Percentiles rank a stretch among this genome's conserved stretches.
Conservation (phyloP, 164 flowering plant genomes). For the Buxus sempervirens region DNA sequence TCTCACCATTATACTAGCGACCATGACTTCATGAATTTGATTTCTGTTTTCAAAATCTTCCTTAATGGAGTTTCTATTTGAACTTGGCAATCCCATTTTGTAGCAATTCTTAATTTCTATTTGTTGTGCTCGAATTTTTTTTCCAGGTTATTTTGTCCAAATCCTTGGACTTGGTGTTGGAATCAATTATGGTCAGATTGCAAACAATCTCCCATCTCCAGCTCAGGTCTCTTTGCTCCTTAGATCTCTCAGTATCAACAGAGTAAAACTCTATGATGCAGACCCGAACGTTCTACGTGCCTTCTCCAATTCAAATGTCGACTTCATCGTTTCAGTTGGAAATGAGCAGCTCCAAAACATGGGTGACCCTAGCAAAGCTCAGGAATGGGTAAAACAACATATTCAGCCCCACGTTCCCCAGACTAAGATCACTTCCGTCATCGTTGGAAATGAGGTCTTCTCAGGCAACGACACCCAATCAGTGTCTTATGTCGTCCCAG, state of each 20-base stretch:
- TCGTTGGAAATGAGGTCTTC: slow-evolving; percentile 77
- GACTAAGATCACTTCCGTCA: slow-evolving; percentile 57
- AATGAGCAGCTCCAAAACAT: slow-evolving; percentile 48
- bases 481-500: slow-evolving; percentile 51
- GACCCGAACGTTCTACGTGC: slow-evolving; percentile 70
- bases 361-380: slow-evolving; percentile 53
- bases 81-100: too few relatives aligned
- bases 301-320: slow-evolving; percentile 57
- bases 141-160: slow-evolving; percentile 33
- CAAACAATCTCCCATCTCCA: slow-evolving; percentile 73
- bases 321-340: slow-evolving; percentile 62
- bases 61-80: not conserved
- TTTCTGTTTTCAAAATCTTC: not conserved
- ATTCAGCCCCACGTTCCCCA: slow-evolving; percentile 47
- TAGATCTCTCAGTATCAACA: slow-evolving; percentile 44
- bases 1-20: too few relatives aligned
- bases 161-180: slow-evolving; percentile 42
- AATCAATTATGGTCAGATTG: slow-evolving; percentile 82
- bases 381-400: slow-evolving; percentile 50
- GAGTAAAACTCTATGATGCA: slow-evolving; percentile 76
- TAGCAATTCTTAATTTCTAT: not conserved
- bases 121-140: not conserved
- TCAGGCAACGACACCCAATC: slow-evolving; percentile 30
- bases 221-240: slow-evolving; percentile 53
- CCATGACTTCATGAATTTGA: too few relatives aligned